phyloP scores from a whole-genome alignment of 805 yeast species.

The Sungouiozyma intestinalis region DNA sequence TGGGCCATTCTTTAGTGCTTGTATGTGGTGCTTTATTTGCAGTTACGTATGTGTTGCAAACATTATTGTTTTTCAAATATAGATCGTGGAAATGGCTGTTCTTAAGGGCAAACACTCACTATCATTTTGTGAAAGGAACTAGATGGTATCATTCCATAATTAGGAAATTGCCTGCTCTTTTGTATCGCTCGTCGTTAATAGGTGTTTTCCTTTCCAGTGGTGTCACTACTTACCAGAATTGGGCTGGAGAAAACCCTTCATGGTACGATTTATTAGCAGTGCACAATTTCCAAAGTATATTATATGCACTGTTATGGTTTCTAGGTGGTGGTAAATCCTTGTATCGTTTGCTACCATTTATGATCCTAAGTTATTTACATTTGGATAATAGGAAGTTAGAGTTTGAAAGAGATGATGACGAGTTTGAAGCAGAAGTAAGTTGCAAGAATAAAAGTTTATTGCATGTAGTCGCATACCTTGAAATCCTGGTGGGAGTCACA shows the following conservation, averaged over 20 bases:
- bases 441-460: constrained; percentile 13
- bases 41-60: constrained; percentile 19
- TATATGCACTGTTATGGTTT: constrained; percentile 49
- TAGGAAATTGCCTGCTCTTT: constrained; percentile 36
- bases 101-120: constrained; percentile 16
- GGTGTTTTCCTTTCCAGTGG: constrained; percentile 47
- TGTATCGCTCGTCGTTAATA: constrained; percentile 44
- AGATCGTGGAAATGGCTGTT: constrained; percentile 28
- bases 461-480: constrained; percentile 46
- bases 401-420: constrained; percentile 8
- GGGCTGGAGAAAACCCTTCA: constrained; percentile 51
- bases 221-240: constrained; percentile 46
- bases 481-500: constrained; percentile 42
- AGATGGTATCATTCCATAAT: constrained; percentile 17
- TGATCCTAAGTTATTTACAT: constrained; percentile 49
- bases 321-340: constrained; percentile 55
- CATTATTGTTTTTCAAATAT: constrained; percentile 20
- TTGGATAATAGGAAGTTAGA: constrained; percentile 28
- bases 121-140: constrained; percentile 11
- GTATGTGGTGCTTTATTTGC: constrained; percentile 20
- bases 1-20: constrained; percentile 21
- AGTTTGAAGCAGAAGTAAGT: constrained; percentile 7
- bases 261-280: constrained; percentile 56
- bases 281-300: constrained; percentile 62
- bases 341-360: constrained; percentile 55